A percentile compares a stretch with the other conserved stretches of the same genome.
phyloP scores from a whole-genome alignment of 768 basidiomycete species.

The Amanita pallidorosea region DNA sequence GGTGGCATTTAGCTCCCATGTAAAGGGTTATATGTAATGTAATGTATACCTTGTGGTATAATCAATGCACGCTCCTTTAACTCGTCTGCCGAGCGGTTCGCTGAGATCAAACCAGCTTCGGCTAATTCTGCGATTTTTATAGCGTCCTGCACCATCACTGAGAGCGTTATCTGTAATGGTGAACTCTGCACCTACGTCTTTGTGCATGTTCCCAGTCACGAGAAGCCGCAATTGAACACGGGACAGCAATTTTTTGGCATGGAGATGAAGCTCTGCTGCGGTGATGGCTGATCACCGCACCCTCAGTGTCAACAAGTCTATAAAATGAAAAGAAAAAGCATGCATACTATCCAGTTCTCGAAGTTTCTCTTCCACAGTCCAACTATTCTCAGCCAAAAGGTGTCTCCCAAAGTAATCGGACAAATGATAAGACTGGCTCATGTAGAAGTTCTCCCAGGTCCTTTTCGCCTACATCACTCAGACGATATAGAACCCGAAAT shows the following conservation, averaged over 20 bases:
- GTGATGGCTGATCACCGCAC: slow-evolving; percentile 56
- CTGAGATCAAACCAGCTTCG: slow-evolving; percentile 52
- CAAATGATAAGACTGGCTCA: slow-evolving; percentile 73
- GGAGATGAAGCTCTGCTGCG: slow-evolving; percentile 54
- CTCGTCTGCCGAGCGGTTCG: slow-evolving; percentile 44
- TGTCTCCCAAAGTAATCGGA: slow-evolving; percentile 71
- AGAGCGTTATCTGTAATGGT: slow-evolving; percentile 1
- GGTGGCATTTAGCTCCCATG: neutral
- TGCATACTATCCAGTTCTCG: slow-evolving; percentile 61
- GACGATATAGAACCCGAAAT: neutral
- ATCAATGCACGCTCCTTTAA: slow-evolving; percentile 49
- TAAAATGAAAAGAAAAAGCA: neutral
- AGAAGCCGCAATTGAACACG: slow-evolving; percentile 62
- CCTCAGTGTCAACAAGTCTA: neutral
- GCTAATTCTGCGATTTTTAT: slow-evolving; percentile 58
- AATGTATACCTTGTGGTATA: slow-evolving; percentile 48
- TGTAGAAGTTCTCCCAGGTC: slow-evolving; percentile 79
- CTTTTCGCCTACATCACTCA: slow-evolving; percentile 44
- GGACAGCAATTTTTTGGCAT: slow-evolving; percentile 48
- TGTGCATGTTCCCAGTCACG: slow-evolving; percentile 75
- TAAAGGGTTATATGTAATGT: neutral
- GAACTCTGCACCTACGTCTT: slow-evolving; percentile 45
- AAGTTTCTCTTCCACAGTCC: slow-evolving; percentile 71
- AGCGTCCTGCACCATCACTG: slow-evolving; percentile 48
- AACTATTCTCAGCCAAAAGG: slow-evolving; percentile 58